These are phyloP conservation scores for Saccharomyces hybrid DNA, from an alignment of 1,139 yeast species.

Conservation along the genomic window DNA sequence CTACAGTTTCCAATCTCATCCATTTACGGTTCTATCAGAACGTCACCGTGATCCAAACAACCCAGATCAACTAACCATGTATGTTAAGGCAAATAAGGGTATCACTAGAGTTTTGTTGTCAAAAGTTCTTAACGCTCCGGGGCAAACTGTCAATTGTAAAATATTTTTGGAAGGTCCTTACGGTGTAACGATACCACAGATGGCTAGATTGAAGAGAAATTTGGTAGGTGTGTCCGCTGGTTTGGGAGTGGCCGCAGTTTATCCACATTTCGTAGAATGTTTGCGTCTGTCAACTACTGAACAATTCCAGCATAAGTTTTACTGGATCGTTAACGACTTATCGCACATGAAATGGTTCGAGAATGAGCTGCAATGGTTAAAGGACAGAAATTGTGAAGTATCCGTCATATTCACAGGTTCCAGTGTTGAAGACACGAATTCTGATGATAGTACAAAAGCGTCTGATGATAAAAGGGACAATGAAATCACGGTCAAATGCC, in stretches of 20 bases:
- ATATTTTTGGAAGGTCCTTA: conserved; percentile 58
- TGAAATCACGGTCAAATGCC: conserved; percentile 9
- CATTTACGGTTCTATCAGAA: conserved; percentile 46
- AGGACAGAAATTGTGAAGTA: conserved; percentile 25
- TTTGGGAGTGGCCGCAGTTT: conserved; percentile 26
- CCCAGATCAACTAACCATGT: conserved; percentile 36
- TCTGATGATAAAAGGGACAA: conserved; percentile 9
- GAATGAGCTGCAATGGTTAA: conserved; percentile 33
- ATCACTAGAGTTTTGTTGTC: conserved; percentile 36
- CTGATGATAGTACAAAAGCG: not conserved
- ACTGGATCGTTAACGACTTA: conserved; percentile 23
- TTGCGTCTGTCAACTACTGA: conserved; percentile 3
- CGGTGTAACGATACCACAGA: conserved; percentile 43
- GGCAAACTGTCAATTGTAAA: conserved; percentile 24
- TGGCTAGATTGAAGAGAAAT: conserved; percentile 8
- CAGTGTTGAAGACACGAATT: not conserved
- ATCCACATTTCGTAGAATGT: conserved; percentile 17
- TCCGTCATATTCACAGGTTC: conserved; percentile 9
- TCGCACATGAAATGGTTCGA: conserved; percentile 35
- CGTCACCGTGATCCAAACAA: conserved; percentile 27
- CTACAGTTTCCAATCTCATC: conserved; percentile 54
- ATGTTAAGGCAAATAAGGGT: conserved; percentile 43
- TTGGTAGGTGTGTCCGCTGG: conserved; percentile 26
- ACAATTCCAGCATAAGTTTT: conserved; percentile 11
- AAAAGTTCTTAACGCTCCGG: conserved; percentile 21